phyloP scores from a whole-genome alignment of 768 basidiomycete species.

The Boletus vinaceobasis region DNA sequence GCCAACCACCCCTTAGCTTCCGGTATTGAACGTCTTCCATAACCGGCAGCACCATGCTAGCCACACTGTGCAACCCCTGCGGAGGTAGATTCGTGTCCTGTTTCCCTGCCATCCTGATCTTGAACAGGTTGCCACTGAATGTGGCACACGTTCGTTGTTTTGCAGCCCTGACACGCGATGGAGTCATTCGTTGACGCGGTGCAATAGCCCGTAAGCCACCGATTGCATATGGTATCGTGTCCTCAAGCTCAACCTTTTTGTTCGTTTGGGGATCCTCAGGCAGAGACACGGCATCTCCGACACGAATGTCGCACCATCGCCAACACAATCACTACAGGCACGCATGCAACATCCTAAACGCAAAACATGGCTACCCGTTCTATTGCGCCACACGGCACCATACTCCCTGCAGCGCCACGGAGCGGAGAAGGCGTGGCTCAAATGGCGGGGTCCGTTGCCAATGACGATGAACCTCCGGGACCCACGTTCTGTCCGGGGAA shows the following conservation, averaged over 20 bases:
- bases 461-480: not conserved
- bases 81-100: conserved; percentile 4
- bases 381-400: not conserved
- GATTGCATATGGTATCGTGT: not conserved
- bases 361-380: not conserved
- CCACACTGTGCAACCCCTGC: not conserved
- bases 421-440: conserved; percentile 8
- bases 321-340: not conserved
- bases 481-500: not conserved
- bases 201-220: not conserved
- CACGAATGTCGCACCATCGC: not conserved
- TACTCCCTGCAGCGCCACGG: not conserved
- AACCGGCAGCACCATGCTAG: not conserved
- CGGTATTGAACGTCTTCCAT: conserved; percentile 20
- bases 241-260: not conserved
- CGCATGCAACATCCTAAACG: not conserved
- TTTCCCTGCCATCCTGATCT: not conserved
- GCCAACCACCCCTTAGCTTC: conserved; percentile 9
- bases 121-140: not conserved
- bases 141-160: not conserved
- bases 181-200: not conserved
- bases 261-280: not conserved
- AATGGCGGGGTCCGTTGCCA: conserved; percentile 20
- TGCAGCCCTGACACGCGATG: not conserved
- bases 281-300: not conserved